Evolutionary conservation across 2,329 filamentous ascomycete species (phyloP).

Genomic region (Aspergillus intermedius): DNA sequence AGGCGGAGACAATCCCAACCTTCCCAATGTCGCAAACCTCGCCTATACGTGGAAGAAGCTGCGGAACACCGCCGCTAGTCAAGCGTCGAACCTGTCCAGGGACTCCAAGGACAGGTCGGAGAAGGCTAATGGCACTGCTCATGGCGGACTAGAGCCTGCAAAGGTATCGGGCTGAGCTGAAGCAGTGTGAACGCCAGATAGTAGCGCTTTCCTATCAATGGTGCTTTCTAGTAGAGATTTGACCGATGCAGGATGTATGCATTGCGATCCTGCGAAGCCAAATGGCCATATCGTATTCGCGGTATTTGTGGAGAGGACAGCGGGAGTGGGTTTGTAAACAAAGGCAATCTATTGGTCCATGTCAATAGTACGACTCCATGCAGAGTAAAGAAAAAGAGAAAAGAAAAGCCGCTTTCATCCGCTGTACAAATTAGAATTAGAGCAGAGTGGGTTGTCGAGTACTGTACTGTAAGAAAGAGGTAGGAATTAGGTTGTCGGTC

Average conservation of each 20-base stretch:
- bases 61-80: neutral
- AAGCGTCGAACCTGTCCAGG: neutral
- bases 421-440: no score
- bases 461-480: no score
- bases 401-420: no score
- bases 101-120: neutral
- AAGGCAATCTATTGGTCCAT: no score
- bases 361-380: no score
- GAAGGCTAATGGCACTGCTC: neutral
- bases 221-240: neutral
- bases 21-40: slow-evolving; percentile 1
- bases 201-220: neutral
- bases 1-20: slow-evolving; percentile 13
- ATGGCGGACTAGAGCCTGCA: neutral
- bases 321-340: no score
- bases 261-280: no score
- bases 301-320: no score
- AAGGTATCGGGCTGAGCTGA: neutral
- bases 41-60: neutral
- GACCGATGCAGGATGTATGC: no score
- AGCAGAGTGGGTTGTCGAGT: no score
- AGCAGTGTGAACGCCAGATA: neutral
- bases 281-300: no score
- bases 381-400: no score
- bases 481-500: neutral